These are phyloP conservation scores for Pythium phragmitis DNA, from an alignment of 352 stramenopile genomes.

Conservation along the genomic window DNA sequence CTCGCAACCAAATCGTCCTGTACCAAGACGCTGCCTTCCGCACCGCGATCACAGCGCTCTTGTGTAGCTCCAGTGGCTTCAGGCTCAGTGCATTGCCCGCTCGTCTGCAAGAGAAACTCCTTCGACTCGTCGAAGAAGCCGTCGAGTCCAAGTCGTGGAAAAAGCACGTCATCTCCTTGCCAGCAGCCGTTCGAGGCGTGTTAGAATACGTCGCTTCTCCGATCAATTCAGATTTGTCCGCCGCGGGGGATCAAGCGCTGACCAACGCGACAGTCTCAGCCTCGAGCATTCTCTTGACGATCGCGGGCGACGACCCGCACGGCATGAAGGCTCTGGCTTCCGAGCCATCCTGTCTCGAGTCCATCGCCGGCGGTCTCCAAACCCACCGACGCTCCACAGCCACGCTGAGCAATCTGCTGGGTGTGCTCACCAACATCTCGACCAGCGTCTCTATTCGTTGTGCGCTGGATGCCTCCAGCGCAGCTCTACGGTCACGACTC, in stretches of 20 bases:
- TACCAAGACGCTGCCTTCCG: slow-evolving; percentile 40
- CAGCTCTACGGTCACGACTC: slow-evolving; percentile 11
- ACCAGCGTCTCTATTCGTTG: slow-evolving; percentile 31
- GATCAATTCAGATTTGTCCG: background rate
- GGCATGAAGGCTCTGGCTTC: slow-evolving; percentile 30
- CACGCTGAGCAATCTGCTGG: slow-evolving; percentile 41
- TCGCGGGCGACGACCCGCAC: slow-evolving; percentile 39
- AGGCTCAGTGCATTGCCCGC: slow-evolving; percentile 7
- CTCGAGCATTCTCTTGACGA: slow-evolving; percentile 54
- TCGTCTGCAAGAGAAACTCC: slow-evolving; percentile 33
- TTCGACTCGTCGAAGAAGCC: slow-evolving; percentile 44
- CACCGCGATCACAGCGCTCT: background rate
- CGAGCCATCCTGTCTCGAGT: slow-evolving; percentile 16
- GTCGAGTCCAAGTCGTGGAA: slow-evolving; percentile 64
- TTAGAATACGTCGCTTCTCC: slow-evolving; percentile 1
- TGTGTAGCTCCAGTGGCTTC: background rate
- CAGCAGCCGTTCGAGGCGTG: background rate
- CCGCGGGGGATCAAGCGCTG: background rate
- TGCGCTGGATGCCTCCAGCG: background rate
- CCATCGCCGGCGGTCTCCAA: slow-evolving; percentile 4
- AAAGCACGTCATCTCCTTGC: slow-evolving; percentile 27
- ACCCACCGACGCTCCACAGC: slow-evolving; percentile 7
- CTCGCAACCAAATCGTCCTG: slow-evolving; percentile 63
- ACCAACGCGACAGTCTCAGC: slow-evolving; percentile 18
- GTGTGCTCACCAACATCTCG: slow-evolving; percentile 60